Evolutionary conservation across 768 basidiomycete species (phyloP), one percentile per base, ranked within the genome.

Genomic region (Termitomyces sp.): DNA sequence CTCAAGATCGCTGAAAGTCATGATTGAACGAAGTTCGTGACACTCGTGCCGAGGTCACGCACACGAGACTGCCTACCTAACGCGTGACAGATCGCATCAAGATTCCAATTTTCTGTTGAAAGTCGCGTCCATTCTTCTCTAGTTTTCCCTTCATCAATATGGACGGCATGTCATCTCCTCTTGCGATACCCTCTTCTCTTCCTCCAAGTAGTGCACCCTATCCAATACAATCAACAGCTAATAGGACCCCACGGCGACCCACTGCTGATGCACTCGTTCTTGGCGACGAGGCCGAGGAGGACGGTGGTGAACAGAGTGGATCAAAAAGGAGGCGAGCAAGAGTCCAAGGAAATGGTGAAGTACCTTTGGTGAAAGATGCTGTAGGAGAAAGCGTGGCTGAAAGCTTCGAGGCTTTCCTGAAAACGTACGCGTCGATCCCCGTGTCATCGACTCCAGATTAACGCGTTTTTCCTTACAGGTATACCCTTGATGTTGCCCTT

Each of bases 311-410:
- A 39, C 78, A 80, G 8, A 55, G 69, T 4, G 69, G 66, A n/a
- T 68, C 69, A 26, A 76, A 72, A 55, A 69, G 78, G 18, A 76
- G 80, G 56, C 75, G 79, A 56, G 78, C 80, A 43, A 77, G 80
- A 55, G 76, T 76, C 13, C 79, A 79, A 57, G 74, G 72, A 10
- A 81, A 80, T 54, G 81, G 74, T 4, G 90, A 94, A 64, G 82
- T 97, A 0, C 91, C 94, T 3, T 76, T 92, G 51, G 94, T 98
- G 1, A 88, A 87, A 64, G 97, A 98, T 72, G 87, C 90, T 32
- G 96, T 98, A 20, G 96, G 96, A 53, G 95, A 98, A 76, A 92
- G 91, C 64, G 92, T 98, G 4, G 86, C 88, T 56, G 91, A 95
- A 65, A 87, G 88, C 66, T 98, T 98, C 67, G 90, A 93, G 69